Evolutionary conservation across 2,329 filamentous ascomycete species (phyloP), one percentile per base, ranked within the genome.

Genomic region (Periconia sp.): DNA sequence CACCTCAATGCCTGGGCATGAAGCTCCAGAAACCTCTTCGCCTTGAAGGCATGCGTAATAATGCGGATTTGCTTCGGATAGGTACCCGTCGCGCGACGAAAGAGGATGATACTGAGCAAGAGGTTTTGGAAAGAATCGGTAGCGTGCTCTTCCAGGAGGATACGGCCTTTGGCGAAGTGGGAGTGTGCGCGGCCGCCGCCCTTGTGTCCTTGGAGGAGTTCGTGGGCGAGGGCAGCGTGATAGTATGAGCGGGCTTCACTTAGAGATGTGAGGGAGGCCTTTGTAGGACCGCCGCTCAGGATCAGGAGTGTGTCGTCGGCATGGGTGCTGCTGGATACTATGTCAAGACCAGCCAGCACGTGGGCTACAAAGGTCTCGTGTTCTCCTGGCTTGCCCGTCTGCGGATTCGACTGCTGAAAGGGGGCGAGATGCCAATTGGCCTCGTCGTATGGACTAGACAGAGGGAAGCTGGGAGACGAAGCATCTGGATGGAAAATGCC

Each of bases 41-140:
- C 59, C 41, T 78, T 78, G 65, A 78, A 78, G 0, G 73, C 73
- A 54, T 78, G 74, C 2, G 74, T 77, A 21, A 78, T 64, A 22
- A 78, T 55, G 1, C 71, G 72, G 16, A 78, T 59, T 1, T 63
- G 59, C 15, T 60, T 52, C 1, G 75, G 75, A 47, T 74, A 77
- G 1, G 33, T 37, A 4, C 72, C 72, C 2, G 63, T 66, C 3
- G 59, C 60, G 19, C 65, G 61, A 4, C 66, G 59, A 46, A 79
- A 82, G 3, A 77, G 73, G 50, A 86, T 75, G 59, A 95, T 74
- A 10, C 86, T 87, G 65, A 92, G 91, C 12, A 95, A 71, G 4
- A 96, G 72, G 63, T 96, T 96, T 63, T 91, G 86, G 61, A 89
- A 92, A 2, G 87, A 92, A 68, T 96, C 92, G 1, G 92, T 83